Conservation (phyloP, 2,329 filamentous ascomycete genomes). For the Elsinoe batatas region DNA sequence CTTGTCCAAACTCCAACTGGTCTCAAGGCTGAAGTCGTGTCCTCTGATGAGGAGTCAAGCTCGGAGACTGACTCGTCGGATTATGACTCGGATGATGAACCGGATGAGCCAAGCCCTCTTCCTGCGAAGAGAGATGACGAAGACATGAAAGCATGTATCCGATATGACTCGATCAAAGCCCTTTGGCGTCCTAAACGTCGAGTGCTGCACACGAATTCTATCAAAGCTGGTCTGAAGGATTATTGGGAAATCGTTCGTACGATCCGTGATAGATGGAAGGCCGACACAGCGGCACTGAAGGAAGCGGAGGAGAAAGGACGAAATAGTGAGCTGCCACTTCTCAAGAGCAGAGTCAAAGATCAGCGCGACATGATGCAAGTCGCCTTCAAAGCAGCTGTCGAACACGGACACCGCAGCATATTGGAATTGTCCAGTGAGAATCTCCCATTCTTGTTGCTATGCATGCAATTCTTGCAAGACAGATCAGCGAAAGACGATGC, state of each 20-base stretch:
- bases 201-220: conserved; percentile 39
- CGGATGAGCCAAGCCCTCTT: conserved; percentile 46
- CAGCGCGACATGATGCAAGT: conserved; percentile 49
- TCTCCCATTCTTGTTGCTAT: conserved; percentile 33
- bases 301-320: conserved; percentile 50
- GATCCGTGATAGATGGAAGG: conserved; percentile 53
- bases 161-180: conserved; percentile 52
- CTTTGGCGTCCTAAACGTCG: conserved; percentile 50
- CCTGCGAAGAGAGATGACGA: conserved; percentile 43
- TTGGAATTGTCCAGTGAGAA: conserved; percentile 32
- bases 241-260: conserved; percentile 52
- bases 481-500: conserved; percentile 36
- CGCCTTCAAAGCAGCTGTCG: conserved; percentile 36
- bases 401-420: conserved; percentile 39
- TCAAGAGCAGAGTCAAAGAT: conserved; percentile 48
- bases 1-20: conserved; percentile 8
- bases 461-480: conserved; percentile 41
- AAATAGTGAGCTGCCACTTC: conserved; percentile 41
- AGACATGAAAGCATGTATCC: conserved; percentile 40
- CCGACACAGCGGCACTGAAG: conserved; percentile 45
- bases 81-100: conserved; percentile 36
- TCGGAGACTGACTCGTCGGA: conserved; percentile 38
- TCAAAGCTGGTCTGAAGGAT: conserved; percentile 45
- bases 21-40: conserved; percentile 15
- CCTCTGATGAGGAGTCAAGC: conserved; percentile 31